Conservation (phyloP, 768 basidiomycete genomes). For the Serpula lacrymans region DNA sequence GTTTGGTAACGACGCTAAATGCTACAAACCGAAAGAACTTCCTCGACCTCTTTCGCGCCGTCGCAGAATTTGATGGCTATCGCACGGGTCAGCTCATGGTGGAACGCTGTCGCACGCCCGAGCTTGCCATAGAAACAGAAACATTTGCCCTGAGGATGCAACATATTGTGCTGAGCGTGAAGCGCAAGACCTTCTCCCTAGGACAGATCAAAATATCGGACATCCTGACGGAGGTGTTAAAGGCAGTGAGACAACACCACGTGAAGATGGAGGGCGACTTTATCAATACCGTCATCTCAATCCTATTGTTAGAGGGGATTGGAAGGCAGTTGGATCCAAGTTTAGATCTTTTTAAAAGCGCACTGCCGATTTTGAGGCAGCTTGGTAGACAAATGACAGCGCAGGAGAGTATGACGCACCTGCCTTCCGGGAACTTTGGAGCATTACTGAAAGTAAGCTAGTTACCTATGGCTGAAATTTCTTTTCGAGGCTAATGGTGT, state of each 20-base stretch:
- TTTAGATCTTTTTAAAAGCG: constrained; percentile 93
- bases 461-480: constrained; percentile 4
- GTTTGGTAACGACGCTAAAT: constrained; percentile 87
- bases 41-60: constrained; percentile 91
- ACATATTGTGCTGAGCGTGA: constrained; percentile 88
- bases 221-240: constrained; percentile 85
- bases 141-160: constrained; percentile 98
- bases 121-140: constrained; percentile 86
- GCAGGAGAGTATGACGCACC: constrained; percentile 54
- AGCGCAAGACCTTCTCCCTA: constrained; percentile 94
- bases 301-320: constrained; percentile 92
- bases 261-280: constrained; percentile 99
- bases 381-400: constrained; percentile 89
- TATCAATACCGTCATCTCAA: constrained; percentile 95
- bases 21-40: constrained; percentile 86
- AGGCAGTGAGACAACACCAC: constrained; percentile 83
- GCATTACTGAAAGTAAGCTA: constrained; percentile 80
- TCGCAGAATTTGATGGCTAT: constrained; percentile 97
- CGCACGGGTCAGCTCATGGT: constrained; percentile 94
- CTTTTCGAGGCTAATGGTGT: background rate
- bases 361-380: constrained; percentile 89
- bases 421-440: constrained; percentile 72
- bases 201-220: constrained; percentile 97
- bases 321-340: constrained; percentile 90
- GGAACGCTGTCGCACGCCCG: constrained; percentile 87